Conservation (phyloP, 106 monocot genomes). For the Dendrobium nobile region DNA sequence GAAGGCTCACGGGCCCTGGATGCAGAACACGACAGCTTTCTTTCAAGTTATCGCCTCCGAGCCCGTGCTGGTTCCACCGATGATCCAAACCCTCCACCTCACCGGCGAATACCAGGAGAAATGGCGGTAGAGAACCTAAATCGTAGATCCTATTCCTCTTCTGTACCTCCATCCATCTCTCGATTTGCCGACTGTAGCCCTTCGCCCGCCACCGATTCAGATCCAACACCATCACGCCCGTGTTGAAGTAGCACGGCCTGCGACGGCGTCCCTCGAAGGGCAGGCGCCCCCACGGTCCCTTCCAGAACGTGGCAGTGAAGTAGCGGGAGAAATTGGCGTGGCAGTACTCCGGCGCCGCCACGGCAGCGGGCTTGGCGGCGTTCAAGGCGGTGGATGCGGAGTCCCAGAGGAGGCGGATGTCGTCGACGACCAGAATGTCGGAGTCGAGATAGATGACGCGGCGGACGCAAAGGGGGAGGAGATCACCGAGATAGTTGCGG, state of each 20-base stretch:
- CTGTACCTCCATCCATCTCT: slow-evolving; percentile 66
- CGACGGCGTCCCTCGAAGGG: slow-evolving; percentile 23
- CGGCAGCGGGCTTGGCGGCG: background rate
- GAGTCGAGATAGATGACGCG: slow-evolving; percentile 73
- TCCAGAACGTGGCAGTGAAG: slow-evolving; percentile 63
- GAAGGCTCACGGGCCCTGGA: slow-evolving; percentile 26
- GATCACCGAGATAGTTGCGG: slow-evolving; percentile 55
- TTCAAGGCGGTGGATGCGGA: slow-evolving; percentile 25
- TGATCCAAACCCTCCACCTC: slow-evolving; percentile 32
- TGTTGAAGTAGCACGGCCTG: slow-evolving; percentile 67
- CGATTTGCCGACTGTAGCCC: slow-evolving; percentile 35
- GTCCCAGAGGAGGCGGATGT: slow-evolving; percentile 47
- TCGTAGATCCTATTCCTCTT: slow-evolving; percentile 34
- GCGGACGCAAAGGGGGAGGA: slow-evolving; percentile 52
- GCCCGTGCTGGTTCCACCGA: slow-evolving; percentile 46
- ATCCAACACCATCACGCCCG: slow-evolving; percentile 63
- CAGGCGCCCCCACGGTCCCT: slow-evolving; percentile 15
- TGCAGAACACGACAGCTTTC: slow-evolving; percentile 31
- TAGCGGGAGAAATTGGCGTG: slow-evolving; percentile 74
- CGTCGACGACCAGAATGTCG: slow-evolving; percentile 60
- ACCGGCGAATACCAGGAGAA: slow-evolving; percentile 39
- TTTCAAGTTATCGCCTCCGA: slow-evolving; percentile 33
- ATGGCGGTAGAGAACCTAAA: slow-evolving; percentile 37
- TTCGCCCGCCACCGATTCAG: slow-evolving; percentile 40
- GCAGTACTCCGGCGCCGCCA: slow-evolving; percentile 73